Percentiles rank a stretch among this genome's conserved stretches.
phyloP scores from a whole-genome alignment of 2,329 filamentous ascomycete genomes.

The Didymosphaeria variabile region DNA sequence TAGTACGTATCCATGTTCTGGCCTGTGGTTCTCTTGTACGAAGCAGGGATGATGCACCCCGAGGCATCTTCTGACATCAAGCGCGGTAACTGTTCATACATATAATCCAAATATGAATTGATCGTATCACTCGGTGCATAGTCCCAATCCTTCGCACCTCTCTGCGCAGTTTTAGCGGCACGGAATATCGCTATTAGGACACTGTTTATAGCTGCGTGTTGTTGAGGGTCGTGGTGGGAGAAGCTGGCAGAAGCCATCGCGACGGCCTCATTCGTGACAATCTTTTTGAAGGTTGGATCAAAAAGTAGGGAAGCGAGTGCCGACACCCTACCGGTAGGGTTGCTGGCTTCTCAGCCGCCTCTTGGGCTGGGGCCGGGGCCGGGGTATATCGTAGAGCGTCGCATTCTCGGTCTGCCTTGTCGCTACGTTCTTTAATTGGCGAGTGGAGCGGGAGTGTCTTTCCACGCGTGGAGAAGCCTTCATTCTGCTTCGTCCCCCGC shows the following conservation, averaged over 20 bases:
- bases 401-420: background rate
- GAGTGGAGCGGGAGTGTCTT: slow-evolving; percentile 1
- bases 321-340: background rate
- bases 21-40: background rate
- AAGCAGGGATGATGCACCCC: background rate
- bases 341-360: too few species aligned
- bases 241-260: background rate
- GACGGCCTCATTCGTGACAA: background rate
- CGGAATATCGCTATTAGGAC: background rate
- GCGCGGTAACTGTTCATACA: background rate
- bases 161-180: background rate
- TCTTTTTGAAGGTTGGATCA: background rate
- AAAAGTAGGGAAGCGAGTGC: background rate
- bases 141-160: background rate
- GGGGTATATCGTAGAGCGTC: background rate
- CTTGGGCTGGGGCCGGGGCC: background rate
- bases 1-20: background rate
- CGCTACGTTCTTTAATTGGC: background rate
- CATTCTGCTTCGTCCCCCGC: background rate
- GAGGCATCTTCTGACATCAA: background rate
- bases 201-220: background rate
- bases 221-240: background rate
- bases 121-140: background rate
- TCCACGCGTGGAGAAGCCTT: background rate
- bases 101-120: background rate